Evolutionary conservation across 2,329 filamentous ascomycete species (phyloP), one percentile per base, ranked within the genome.

Genomic region (Coniella vitis): DNA sequence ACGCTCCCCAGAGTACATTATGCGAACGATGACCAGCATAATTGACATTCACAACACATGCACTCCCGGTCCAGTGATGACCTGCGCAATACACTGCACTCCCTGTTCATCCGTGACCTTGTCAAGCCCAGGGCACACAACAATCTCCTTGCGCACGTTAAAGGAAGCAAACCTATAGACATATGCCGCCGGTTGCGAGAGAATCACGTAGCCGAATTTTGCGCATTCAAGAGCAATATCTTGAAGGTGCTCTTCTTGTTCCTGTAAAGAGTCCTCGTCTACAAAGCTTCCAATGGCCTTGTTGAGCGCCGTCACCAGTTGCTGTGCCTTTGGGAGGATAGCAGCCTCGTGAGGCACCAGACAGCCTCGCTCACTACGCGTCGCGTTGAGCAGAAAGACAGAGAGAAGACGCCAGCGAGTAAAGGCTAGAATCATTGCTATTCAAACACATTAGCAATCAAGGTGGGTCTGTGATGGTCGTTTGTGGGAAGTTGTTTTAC

Each of bases 331-430:
- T 3, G 58, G 58, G 1, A 60, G 57, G 38, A 63, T 56, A 8
- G 58, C 54, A 13, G 62, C 55, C 10, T 63, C 57, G 12, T 61
- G 56, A 0, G 61, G 59, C 0, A 56, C 55, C 7, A 73, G 58
- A 2, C 67, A 54, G 2, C 63, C 66, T 5, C 68, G 61, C 42
- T 67, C 61, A 48, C 58, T 63, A 25, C 66, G 66, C 19, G 48
- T 54, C 0, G 68, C 62, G 47, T 71, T 66, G 13, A 73, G 64
- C 9, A 74, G 59, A 48, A 70, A 70, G 12, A 65, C 63, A 4
- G 70, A 67, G 12, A 72, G 58, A n/a, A 58, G 63, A 29, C 69
- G 67, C 71, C 71, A 73, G 53, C 62, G 61, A 14, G 63, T 65
- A 4, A 70, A 54, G 2, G 69, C 69, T n/a, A 63, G 47, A 7